phyloP scores from a whole-genome alignment of 2,329 filamentous ascomycete genomes.

The Fusarium penzigii region DNA sequence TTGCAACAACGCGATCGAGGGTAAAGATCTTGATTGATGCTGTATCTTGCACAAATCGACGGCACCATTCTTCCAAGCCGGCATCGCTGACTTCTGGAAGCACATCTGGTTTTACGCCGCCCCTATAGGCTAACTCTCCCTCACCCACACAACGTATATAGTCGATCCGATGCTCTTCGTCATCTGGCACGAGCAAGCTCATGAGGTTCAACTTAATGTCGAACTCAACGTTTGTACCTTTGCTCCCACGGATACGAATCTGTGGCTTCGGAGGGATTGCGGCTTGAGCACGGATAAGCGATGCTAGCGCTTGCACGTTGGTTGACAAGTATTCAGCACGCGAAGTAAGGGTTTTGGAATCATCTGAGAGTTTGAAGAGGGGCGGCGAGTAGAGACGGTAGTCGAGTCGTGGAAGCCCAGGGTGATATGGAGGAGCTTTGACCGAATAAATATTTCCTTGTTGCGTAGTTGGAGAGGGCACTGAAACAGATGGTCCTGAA shows the following conservation, averaged over 20 bases:
- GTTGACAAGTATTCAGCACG: slow-evolving; percentile 50
- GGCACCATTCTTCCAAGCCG: slow-evolving; percentile 51
- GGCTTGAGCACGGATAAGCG: slow-evolving; percentile 49
- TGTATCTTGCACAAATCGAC: slow-evolving; percentile 47
- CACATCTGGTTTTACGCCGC: slow-evolving; percentile 43
- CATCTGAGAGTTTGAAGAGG: slow-evolving; percentile 51
- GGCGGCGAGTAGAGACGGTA: slow-evolving; percentile 55
- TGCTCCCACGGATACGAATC: slow-evolving; percentile 50
- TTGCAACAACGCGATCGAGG: slow-evolving; percentile 53
- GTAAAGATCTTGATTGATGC: slow-evolving; percentile 49
- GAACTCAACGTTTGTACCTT: slow-evolving; percentile 50
- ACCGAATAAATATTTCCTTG: neutral
- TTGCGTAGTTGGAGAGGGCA: neutral
- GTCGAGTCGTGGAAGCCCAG: slow-evolving; percentile 50
- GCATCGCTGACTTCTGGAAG: slow-evolving; percentile 46
- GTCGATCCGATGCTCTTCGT: slow-evolving; percentile 47
- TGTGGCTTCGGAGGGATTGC: slow-evolving; percentile 57
- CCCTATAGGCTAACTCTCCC: slow-evolving; percentile 53
- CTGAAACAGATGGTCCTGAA: slow-evolving; percentile 20
- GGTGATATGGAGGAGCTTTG: slow-evolving; percentile 38
- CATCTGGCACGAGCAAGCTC: slow-evolving; percentile 51
- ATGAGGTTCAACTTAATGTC: slow-evolving; percentile 56
- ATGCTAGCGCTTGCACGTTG: slow-evolving; percentile 45
- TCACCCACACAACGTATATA: slow-evolving; percentile 53
- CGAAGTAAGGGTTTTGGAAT: slow-evolving; percentile 49